These are phyloP conservation scores for Strobilomyces echinocephalus DNA, from an alignment of 768 basidiomycete genomes.

Conservation along the genomic window DNA sequence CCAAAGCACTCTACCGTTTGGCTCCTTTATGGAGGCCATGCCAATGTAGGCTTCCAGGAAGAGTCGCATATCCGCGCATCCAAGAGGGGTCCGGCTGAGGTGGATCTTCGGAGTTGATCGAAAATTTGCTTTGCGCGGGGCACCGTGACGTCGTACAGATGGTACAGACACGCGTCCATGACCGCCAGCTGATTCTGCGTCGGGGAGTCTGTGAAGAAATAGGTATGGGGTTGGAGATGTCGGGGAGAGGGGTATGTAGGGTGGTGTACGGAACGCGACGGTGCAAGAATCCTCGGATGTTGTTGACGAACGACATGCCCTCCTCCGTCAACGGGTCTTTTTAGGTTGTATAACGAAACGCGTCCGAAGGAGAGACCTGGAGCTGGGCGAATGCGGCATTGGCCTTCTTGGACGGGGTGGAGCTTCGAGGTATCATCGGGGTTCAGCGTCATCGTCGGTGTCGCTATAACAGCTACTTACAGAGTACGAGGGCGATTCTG, in stretches of 20 bases:
- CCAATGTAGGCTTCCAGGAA: constrained; percentile 57
- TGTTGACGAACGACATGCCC: constrained; percentile 20
- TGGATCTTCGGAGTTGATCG: constrained; percentile 47
- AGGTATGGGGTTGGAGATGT: constrained; percentile 34
- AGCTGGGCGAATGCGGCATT: constrained; percentile 45
- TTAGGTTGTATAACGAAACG: constrained; percentile 33
- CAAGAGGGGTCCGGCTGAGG: constrained; percentile 43
- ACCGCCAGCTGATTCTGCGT: constrained; percentile 70
- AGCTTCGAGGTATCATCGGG: no score
- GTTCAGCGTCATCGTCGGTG: no score
- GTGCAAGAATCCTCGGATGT: constrained; percentile 50
- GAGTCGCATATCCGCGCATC: constrained; percentile 53
- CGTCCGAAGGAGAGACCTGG: constrained; percentile 34
- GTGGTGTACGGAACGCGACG: constrained; percentile 49
- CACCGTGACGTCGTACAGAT: constrained; percentile 70
- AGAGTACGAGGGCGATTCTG: no score
- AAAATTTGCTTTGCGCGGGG: constrained; percentile 73
- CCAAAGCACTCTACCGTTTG: constrained; percentile 50
- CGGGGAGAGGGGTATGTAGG: constrained; percentile 62
- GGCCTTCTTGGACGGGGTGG: constrained; percentile 52
- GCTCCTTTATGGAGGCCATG: constrained; percentile 49
- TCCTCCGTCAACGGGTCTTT: constrained; percentile 21
- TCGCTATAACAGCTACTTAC: no score
- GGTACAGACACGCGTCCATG: constrained; percentile 79
- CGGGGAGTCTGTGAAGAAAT: constrained; percentile 59